Conservation (phyloP, 257 asterid genomes). For the Gentiana straminea region DNA sequence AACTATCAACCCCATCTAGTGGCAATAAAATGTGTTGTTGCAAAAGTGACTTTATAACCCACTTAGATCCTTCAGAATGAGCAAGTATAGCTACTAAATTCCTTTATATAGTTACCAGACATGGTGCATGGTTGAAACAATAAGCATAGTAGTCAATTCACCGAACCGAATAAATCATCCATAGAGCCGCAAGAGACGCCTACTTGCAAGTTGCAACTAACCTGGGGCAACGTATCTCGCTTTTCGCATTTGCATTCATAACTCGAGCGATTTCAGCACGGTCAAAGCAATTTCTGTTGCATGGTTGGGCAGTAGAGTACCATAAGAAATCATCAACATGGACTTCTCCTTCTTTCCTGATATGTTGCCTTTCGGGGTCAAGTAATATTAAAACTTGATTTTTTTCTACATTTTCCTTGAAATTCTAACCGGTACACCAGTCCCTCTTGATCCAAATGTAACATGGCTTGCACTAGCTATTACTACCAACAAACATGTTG, state of each 20-base stretch:
- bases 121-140: too few species aligned
- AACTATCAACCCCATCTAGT: too few species aligned
- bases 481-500: conserved; percentile 65
- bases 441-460: conserved; percentile 73
- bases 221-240: conserved; percentile 96
- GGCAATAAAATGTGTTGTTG: too few species aligned
- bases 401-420: conserved; percentile 64
- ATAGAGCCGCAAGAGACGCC: too few species aligned
- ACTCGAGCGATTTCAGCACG: conserved; percentile 97
- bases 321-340: conserved; percentile 97
- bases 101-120: too few species aligned
- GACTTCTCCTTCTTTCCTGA: conserved; percentile 83
- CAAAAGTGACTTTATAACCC: too few species aligned
- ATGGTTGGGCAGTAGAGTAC: conserved; percentile 86
- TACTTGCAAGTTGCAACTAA: conserved; percentile 24
- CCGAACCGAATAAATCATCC: too few species aligned
- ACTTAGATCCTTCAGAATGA: too few species aligned
- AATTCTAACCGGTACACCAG: conserved; percentile 73
- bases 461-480: conserved; percentile 89
- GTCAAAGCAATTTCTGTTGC: conserved; percentile 80
- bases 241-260: conserved; percentile 89
- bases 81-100: too few species aligned
- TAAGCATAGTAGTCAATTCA: too few species aligned
- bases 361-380: conserved; percentile 74
- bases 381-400: conserved; percentile 67